A percentile compares a stretch with the other conserved stretches of the same genome.
Conservation (phyloP, 306 rosid species). For the Ammopiptanthus mongolicus region DNA sequence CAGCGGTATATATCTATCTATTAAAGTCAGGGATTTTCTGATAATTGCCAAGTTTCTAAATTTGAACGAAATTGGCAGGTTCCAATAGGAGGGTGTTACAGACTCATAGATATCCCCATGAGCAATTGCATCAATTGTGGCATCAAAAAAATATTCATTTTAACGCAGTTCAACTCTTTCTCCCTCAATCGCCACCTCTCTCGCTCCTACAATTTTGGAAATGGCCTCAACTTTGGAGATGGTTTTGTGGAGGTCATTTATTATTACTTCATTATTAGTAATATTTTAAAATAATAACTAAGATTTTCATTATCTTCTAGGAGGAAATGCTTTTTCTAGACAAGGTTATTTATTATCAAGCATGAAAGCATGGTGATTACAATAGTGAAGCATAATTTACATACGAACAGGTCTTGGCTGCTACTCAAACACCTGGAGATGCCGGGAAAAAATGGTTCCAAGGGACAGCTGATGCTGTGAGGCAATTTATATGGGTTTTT, state of each 20-base stretch:
- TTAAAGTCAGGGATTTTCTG: neutral
- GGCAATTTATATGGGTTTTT: conserved; percentile 90
- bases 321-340: neutral
- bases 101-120: conserved; percentile 92
- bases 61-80: conserved; percentile 44
- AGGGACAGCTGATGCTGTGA: conserved; percentile 96
- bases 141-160: conserved; percentile 72
- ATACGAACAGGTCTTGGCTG: conserved; percentile 76
- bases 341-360: neutral
- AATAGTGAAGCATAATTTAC: conserved; percentile 16
- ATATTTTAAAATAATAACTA: neutral
- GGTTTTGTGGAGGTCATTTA: conserved; percentile 82
- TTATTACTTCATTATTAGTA: neutral
- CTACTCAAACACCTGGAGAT: conserved; percentile 91
- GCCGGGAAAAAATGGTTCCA: conserved; percentile 91
- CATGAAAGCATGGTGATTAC: neutral
- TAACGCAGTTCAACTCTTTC: conserved; percentile 81
- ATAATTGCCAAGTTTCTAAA: neutral
- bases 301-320: neutral
- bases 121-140: conserved; percentile 95
- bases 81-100: conserved; percentile 90
- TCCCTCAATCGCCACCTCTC: conserved; percentile 93
- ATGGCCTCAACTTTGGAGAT: conserved; percentile 74
- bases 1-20: conserved; percentile 47
- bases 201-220: conserved; percentile 65